Evolutionary conservation across 306 rosid genomes (phyloP).

Genomic region (Coriaria nepalensis): DNA sequence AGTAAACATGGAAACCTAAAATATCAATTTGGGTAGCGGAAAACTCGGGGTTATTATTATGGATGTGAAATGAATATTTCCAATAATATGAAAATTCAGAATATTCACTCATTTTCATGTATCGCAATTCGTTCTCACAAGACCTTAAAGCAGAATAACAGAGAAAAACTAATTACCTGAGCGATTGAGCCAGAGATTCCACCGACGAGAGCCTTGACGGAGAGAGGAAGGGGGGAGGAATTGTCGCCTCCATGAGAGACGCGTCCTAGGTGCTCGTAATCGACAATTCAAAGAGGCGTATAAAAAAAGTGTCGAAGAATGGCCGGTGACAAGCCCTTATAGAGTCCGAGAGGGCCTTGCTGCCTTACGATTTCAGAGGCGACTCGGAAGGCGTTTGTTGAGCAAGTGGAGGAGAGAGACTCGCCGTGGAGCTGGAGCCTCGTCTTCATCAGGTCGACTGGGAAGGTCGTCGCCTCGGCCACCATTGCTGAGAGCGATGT

Average conservation of each 20-base stretch:
- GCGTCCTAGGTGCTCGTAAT: conserved; percentile 55
- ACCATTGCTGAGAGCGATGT: conserved; percentile 64
- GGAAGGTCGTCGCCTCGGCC: conserved; percentile 85
- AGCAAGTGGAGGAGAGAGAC: conserved; percentile 30
- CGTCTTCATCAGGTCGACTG: conserved; percentile 69
- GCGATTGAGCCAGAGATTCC: conserved; percentile 66
- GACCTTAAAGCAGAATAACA: background rate
- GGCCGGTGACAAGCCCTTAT: conserved; percentile 81
- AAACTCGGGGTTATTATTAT: too few species aligned
- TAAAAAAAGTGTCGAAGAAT: conserved; percentile 60
- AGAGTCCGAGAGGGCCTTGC: conserved; percentile 58
- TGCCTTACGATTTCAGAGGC: conserved; percentile 36
- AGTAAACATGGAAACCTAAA: too few species aligned
- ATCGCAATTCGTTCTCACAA: too few species aligned
- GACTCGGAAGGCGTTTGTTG: conserved; percentile 43
- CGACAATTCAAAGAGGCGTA: conserved; percentile 69
- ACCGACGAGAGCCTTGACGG: conserved; percentile 48
- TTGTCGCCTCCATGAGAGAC: conserved; percentile 18
- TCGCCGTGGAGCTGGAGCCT: conserved; percentile 83
- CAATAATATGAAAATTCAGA: too few species aligned
- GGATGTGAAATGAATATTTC: too few species aligned
- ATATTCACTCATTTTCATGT: too few species aligned
- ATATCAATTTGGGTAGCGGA: too few species aligned
- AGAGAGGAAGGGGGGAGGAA: conserved; percentile 35
- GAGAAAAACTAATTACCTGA: conserved; percentile 37